A percentile compares a stretch with the other conserved stretches of the same genome.
These are phyloP conservation scores for Zasmidium angulare DNA, from an alignment of 2,329 filamentous ascomycete genomes.

Conservation along the genomic window DNA sequence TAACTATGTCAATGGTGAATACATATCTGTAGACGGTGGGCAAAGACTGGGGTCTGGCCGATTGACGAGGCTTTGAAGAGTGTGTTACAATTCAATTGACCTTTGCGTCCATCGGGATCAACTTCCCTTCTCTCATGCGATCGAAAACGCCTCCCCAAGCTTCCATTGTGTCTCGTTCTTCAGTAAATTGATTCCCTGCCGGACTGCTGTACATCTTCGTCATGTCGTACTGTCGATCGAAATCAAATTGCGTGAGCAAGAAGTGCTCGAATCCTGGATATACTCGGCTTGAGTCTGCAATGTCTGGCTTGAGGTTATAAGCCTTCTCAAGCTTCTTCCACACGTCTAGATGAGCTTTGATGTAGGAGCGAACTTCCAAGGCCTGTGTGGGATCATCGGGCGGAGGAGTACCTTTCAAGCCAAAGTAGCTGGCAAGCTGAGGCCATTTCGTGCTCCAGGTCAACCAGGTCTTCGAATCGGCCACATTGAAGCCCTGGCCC, in stretches of 20 bases:
- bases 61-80: slow-evolving; percentile 25
- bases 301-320: slow-evolving; percentile 40
- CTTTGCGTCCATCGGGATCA: slow-evolving; percentile 36
- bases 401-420: slow-evolving; percentile 22
- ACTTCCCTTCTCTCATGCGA: slow-evolving; percentile 43
- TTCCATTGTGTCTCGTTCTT: slow-evolving; percentile 41
- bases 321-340: slow-evolving; percentile 37
- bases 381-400: slow-evolving; percentile 19
- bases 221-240: slow-evolving; percentile 49
- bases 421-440: slow-evolving; percentile 24
- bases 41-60: slow-evolving; percentile 22
- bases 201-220: slow-evolving; percentile 41
- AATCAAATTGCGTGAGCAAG: slow-evolving; percentile 45
- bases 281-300: slow-evolving; percentile 39
- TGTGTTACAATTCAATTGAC: too few relatives aligned
- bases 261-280: slow-evolving; percentile 45
- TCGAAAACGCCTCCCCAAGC: slow-evolving; percentile 47
- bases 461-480: slow-evolving; percentile 22
- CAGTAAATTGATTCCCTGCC: slow-evolving; percentile 37
- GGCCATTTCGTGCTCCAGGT: slow-evolving; percentile 28
- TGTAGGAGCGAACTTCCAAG: slow-evolving; percentile 38
- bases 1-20: slow-evolving; percentile 68
- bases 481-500: slow-evolving; percentile 27
- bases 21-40: slow-evolving; percentile 69
- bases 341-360: slow-evolving; percentile 34